Evolutionary conservation across 306 rosid species (phyloP), one percentile per base, ranked within the genome.

Genomic region (Vigna angularis): DNA sequence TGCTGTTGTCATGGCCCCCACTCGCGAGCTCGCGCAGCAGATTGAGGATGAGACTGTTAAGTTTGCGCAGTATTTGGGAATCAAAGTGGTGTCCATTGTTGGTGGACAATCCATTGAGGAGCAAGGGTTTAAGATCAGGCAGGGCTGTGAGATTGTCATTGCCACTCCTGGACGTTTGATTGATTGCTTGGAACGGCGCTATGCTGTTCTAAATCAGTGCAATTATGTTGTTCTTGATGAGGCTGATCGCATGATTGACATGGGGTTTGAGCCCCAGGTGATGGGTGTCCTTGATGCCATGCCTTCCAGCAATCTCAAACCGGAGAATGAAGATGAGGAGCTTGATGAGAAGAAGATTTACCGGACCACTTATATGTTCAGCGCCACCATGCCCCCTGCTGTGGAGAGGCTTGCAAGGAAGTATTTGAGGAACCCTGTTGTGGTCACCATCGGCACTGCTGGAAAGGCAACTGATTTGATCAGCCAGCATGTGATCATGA

Each of bases 231-330:
- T 93, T 78, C 97, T 93, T 17, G 98, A 93, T 18, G 98, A 93
- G 85, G 98, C 98, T n/a, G 98, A 93, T 70, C 85, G 98, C 28
- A 93, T 93, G 98, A 93, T 93, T 61, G 97, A 91, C 80, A 93
- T 93, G 98, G 98, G 97, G 1, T 93, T 93, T 70, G 98, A 90
- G 85, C 97, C 96, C 1, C 98, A 90, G 78, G 98, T 93, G 30
- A 85, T 91, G 84, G 98, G 97, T 6, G 98, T 91, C 38, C 71
- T 93, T 69, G 98, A 93, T 76, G 98, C 98, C 16, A 93, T 93
- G 98, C 98, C 98, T 69, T 93, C 98, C 9, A 93, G 98, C 72
- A 93, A 93, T 87, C 72, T 93, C 51, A 93, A 91, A 69, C 98
- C 98, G 0, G 97, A 93, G 86, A 93, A 93, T 10, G 97, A 91